Base-by-base conservation (phyloP, 1,139 yeast genomes). In the Lodderomyces orthopsilosis region DNA sequence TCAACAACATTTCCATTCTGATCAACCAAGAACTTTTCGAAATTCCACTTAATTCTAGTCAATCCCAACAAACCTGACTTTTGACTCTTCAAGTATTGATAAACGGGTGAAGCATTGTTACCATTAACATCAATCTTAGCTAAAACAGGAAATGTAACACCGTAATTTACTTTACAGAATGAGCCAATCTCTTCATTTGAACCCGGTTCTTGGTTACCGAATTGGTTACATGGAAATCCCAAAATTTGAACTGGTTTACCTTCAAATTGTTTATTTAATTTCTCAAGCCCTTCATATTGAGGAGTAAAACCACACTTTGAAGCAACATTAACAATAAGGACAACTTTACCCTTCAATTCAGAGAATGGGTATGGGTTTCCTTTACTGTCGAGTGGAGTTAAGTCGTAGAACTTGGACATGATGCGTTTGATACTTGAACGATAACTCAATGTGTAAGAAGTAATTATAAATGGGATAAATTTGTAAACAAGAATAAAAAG, bases 91-190 rank as follows among this genome's bases (percentile, higher is more conserved):
- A 93, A 77, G 70, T 61, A 91, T 55, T 77, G 70, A 70, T 81
- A 93, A 34, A 93, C 91, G 19, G 94, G 89, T 59, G 86, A 93
- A 28, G 88, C 82, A 35, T 81, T 66, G 54, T 74, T 67, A 41
- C 98, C 98, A 62, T 93, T 93, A 54, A 93, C 98, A 28, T 91
- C 91, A 48, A 90, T 63, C 74, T 91, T 93, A 62, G 80, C 75
- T 78, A 93, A 71, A 38, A 93, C 77, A 36, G 96, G 97, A 83
- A 93, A 93, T 23, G 87, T 72, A 38, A 91, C 97, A 33, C 69
- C 69, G 46, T 61, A 66, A 60, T 72, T 72, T 52, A 67, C 54
- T 21, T 56, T 49, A 53, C 77, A 72, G 59, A 70, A 71, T 30
- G 56, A 53, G 28, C 66, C 67, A 47, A 72, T 72, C 46, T 71